Evolutionary conservation across 139 green algal genomes (phyloP).

Genomic region (Pedinophyceae sp.): DNA sequence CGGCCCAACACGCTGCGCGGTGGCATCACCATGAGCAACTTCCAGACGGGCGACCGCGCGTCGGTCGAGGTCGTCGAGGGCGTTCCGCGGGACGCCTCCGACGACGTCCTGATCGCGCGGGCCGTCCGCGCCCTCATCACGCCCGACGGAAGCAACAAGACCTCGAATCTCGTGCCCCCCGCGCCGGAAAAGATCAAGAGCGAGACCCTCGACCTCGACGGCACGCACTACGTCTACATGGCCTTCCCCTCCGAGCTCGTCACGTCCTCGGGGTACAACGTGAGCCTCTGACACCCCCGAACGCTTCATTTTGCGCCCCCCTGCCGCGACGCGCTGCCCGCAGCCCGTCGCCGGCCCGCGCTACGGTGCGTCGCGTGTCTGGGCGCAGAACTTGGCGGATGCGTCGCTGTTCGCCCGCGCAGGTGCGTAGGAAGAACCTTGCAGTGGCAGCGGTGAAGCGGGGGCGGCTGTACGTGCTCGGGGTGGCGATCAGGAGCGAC

Average conservation of each 20-base stretch:
- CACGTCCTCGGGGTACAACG: neutral
- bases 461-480: neutral
- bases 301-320: too few relatives aligned
- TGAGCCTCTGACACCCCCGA: too few relatives aligned
- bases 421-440: neutral
- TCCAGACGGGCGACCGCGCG: neutral
- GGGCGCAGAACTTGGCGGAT: too few relatives aligned
- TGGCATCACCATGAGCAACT: neutral
- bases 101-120: neutral
- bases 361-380: too few relatives aligned
- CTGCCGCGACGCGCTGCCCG: too few relatives aligned
- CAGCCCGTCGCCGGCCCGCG: too few relatives aligned
- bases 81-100: too few relatives aligned
- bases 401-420: too few relatives aligned
- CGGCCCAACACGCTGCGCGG: neutral
- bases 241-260: neutral
- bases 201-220: neutral
- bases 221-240: neutral
- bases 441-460: too few relatives aligned
- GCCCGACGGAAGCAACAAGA: neutral
- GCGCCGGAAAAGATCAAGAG: neutral
- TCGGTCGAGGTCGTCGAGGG: neutral
- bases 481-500: neutral
- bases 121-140: neutral
- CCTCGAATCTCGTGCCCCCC: neutral